Evolutionary conservation across 2,329 filamentous ascomycete species (phyloP).

Genomic region (Ilyonectria sp.): DNA sequence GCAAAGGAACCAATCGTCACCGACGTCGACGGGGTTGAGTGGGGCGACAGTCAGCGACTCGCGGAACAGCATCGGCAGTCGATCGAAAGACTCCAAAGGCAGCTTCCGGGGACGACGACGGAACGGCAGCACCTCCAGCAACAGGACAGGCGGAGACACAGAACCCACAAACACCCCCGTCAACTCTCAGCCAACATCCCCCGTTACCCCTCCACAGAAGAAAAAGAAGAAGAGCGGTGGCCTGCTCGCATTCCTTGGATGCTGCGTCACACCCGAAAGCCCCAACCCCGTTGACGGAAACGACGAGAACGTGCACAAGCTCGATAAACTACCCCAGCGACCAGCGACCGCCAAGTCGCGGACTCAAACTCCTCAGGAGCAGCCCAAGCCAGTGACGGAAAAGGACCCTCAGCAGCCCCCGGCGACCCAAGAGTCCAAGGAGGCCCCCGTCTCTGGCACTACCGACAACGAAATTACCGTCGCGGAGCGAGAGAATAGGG

Average conservation of each 20-base stretch:
- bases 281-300: conserved; percentile 68
- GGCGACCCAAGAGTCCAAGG: conserved; percentile 56
- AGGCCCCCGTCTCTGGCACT: conserved; percentile 62
- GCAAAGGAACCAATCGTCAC: conserved; percentile 71
- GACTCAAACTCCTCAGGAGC: conserved; percentile 67
- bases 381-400: conserved; percentile 62
- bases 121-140: conserved; percentile 79
- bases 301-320: conserved; percentile 70
- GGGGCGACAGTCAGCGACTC: conserved; percentile 72
- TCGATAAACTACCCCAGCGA: conserved; percentile 69
- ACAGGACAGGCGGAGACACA: conserved; percentile 70
- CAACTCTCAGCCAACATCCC: conserved; percentile 68
- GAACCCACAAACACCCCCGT: conserved; percentile 65
- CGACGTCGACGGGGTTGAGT: conserved; percentile 72
- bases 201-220: conserved; percentile 63
- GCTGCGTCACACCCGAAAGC: conserved; percentile 76
- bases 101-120: conserved; percentile 75
- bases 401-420: conserved; percentile 61
- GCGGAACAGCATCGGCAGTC: conserved; percentile 73
- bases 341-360: conserved; percentile 69
- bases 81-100: conserved; percentile 76
- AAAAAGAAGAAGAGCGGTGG: conserved; percentile 71
- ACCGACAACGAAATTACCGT: conserved; percentile 63
- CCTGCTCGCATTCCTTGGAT: conserved; percentile 75
- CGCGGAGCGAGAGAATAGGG: conserved; percentile 60